Evolutionary conservation across 371 early-diverging fungal genomes (phyloP).

Genomic region (Mucor plumbeus): DNA sequence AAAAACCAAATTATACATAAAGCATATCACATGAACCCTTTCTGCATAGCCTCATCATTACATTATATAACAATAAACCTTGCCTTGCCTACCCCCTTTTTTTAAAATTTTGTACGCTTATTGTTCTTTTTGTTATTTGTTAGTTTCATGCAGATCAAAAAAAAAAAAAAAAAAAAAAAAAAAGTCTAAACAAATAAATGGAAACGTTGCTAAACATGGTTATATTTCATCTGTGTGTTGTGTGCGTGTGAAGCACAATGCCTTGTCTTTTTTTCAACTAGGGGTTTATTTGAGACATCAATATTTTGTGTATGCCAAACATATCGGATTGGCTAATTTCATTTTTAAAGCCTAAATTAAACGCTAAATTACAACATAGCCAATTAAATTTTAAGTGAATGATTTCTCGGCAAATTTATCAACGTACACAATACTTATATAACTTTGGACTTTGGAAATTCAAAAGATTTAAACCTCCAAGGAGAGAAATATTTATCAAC

Average conservation of each 20-base stretch:
- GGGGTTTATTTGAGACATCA: not conserved
- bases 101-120: not conserved
- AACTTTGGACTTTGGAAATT: not conserved
- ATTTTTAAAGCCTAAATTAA: not conserved
- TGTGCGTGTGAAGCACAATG: not conserved
- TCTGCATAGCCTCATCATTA: conserved; percentile 6
- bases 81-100: not conserved
- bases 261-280: not conserved
- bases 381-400: not conserved
- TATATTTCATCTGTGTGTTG: conserved; percentile 2
- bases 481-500: not conserved
- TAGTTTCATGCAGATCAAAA: not conserved
- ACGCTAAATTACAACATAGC: not conserved
- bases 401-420: not conserved
- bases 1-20: not conserved
- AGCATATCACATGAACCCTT: conserved; percentile 5
- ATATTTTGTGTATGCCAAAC: conserved; percentile 2
- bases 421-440: not conserved
- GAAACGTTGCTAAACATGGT: conserved; percentile 5
- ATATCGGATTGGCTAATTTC: not conserved
- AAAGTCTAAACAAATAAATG: conserved; percentile 2
- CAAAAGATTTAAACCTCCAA: not conserved
- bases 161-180: not conserved
- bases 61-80: not conserved
- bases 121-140: not conserved